Evolutionary conservation across 495 filamentous ascomycete genomes (phyloP).

Genomic region (Trichoderma gamsii): DNA sequence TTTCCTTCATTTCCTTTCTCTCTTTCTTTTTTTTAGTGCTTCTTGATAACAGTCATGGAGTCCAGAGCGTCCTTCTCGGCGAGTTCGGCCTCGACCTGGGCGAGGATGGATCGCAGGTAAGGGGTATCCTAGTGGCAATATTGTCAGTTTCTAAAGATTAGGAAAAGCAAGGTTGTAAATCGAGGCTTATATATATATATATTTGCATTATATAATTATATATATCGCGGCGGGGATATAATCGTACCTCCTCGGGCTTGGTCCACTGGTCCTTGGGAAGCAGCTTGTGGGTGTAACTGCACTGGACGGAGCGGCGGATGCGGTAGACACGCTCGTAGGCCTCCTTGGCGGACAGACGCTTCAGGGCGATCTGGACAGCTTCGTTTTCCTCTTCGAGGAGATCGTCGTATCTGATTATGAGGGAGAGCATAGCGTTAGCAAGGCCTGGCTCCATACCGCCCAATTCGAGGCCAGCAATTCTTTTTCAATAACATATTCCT

Average conservation of each 20-base stretch:
- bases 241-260: slow-evolving; percentile 38
- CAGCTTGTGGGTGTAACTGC: slow-evolving; percentile 63
- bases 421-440: slow-evolving; percentile 4
- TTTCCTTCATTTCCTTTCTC: background rate
- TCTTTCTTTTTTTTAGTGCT: slow-evolving; percentile 32
- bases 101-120: slow-evolving; percentile 76
- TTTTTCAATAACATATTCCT: background rate
- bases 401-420: slow-evolving; percentile 71
- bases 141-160: slow-evolving; percentile 21
- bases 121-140: slow-evolving; percentile 55
- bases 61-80: slow-evolving; percentile 81
- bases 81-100: slow-evolving; percentile 73
- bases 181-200: background rate
- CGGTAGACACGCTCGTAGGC: slow-evolving; percentile 96
- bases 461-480: background rate
- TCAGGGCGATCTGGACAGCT: slow-evolving; percentile 74
- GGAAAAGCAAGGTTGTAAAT: background rate
- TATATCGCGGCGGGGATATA: slow-evolving; percentile 22
- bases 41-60: slow-evolving; percentile 61
- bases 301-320: slow-evolving; percentile 90
- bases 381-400: slow-evolving; percentile 88
- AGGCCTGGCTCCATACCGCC: background rate
- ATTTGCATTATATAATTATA: slow-evolving; percentile 23
- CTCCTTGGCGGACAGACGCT: slow-evolving; percentile 83
- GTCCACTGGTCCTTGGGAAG: slow-evolving; percentile 79